Base-by-base conservation (phyloP, 2,329 filamentous ascomycete genomes). In the Talaromyces sp. region DNA sequence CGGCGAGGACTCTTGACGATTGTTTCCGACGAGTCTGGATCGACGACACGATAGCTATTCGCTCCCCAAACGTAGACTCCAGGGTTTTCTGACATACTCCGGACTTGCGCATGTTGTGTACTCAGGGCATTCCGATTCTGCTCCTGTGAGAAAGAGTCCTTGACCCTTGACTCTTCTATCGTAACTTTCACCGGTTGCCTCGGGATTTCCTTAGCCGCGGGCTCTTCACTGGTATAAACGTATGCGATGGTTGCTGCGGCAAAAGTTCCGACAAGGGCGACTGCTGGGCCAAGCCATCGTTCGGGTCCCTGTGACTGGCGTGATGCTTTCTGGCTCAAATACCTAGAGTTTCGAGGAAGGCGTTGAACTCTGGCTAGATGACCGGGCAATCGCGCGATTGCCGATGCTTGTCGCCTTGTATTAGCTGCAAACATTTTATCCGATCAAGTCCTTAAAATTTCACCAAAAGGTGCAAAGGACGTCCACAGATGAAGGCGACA, bases 51-150 rank as follows among this genome's bases (percentile, higher is more conserved):
- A 63, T 92, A 91, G 17, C 81, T 80, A 70, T 99, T 99, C 19
- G 89, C 92, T 0, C 95, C 95, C 93, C 95, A 99, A 5, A 89
- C 87, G 76, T 96, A 98, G 0, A 98, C 89, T 1, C 93, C 95
- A 0, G 95, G 93, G 63, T 90, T 88, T 75, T 87, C 85, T 81
- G 86, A 84, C 75, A 91, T 96, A 71, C 85, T 86, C 78, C 90
- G 92, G 62, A 96, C 90, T 78, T 97, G 93, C 6, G 91, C 78
- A 76, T 96, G 92, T 73, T 96, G 91, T 11, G 90, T 91, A 71
- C 90, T 93, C 67, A 96, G 86, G 61, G 90, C 76, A 60, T 92
- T 89, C 61, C 90, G 79, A 65, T 88, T 88, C 65, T 92, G 88
- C 73, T 93, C 90, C 66, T 86, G 86, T 7, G 86, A 87, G 1